A percentile compares a stretch with the other conserved stretches of the same genome.
phyloP scores from a whole-genome alignment of 129 eudicot genomes.

The Tagetes erecta region DNA sequence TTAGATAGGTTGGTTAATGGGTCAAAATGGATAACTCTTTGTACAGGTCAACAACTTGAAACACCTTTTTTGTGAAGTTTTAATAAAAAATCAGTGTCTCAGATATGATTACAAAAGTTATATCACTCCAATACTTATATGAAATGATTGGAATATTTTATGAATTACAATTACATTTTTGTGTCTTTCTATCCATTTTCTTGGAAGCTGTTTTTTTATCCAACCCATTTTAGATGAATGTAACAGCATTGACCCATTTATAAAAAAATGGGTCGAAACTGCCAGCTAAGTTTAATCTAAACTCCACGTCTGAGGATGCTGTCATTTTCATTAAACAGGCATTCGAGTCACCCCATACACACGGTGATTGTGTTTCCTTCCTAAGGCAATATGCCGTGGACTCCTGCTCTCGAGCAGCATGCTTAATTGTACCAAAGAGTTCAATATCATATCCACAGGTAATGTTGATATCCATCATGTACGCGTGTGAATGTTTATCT shows the following conservation, averaged over 20 bases:
- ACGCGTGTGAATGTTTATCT: background rate
- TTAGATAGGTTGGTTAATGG: background rate
- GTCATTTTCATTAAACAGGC: slow-evolving; percentile 52
- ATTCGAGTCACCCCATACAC: slow-evolving; percentile 93
- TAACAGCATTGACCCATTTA: slow-evolving; percentile 2
- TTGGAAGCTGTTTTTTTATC: background rate
- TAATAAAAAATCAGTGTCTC: background rate
- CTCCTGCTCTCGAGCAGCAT: slow-evolving; percentile 81
- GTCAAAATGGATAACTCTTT: background rate
- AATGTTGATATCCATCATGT: background rate
- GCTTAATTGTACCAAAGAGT: slow-evolving; percentile 81
- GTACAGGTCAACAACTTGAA: background rate
- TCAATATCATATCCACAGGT: slow-evolving; percentile 97
- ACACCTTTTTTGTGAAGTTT: background rate
- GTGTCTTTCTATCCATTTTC: background rate
- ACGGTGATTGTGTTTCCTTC: slow-evolving; percentile 68
- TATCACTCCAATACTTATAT: background rate
- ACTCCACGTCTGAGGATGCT: slow-evolving; percentile 15
- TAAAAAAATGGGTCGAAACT: background rate
- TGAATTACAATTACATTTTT: background rate
- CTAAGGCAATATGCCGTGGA: slow-evolving; percentile 87
- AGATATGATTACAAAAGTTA: background rate
- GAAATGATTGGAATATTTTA: background rate
- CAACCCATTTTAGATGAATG: background rate
- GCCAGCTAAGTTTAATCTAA: background rate